Percentiles rank a stretch among this genome's conserved stretches.
Evolutionary conservation across 345 rosid genomes (phyloP).

Genomic region (Populus deltoides): DNA sequence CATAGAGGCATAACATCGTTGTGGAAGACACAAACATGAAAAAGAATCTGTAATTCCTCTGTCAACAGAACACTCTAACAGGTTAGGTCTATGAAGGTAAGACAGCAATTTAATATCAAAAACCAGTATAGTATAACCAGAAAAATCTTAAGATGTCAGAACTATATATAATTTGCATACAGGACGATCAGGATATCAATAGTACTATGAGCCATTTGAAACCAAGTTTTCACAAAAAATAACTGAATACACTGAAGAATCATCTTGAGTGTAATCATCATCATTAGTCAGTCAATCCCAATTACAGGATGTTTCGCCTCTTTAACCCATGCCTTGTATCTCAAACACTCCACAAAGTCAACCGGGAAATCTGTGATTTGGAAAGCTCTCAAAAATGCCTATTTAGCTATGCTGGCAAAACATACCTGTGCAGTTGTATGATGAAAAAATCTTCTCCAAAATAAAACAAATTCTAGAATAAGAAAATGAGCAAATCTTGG

Average conservation of each 20-base stretch:
- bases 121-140: not conserved
- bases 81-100: conserved; percentile 12
- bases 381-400: not conserved
- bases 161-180: not conserved
- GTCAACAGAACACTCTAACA: conserved; percentile 30
- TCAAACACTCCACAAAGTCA: not conserved
- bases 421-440: no score
- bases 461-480: not conserved
- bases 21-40: conserved; percentile 93
- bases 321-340: not conserved
- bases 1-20: conserved; percentile 75
- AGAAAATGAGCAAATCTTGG: not conserved
- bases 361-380: not conserved
- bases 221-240: not conserved
- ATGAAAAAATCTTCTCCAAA: not conserved
- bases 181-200: not conserved
- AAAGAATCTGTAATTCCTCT: conserved; percentile 94
- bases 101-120: not conserved
- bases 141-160: conserved; percentile 6
- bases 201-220: not conserved
- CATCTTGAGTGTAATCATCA: not conserved
- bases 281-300: not conserved
- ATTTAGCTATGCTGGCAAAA: not conserved
- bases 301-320: not conserved
- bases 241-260: not conserved